Conservation (phyloP, 2,329 filamentous ascomycete species). For the Cladosporium phlei region DNA sequence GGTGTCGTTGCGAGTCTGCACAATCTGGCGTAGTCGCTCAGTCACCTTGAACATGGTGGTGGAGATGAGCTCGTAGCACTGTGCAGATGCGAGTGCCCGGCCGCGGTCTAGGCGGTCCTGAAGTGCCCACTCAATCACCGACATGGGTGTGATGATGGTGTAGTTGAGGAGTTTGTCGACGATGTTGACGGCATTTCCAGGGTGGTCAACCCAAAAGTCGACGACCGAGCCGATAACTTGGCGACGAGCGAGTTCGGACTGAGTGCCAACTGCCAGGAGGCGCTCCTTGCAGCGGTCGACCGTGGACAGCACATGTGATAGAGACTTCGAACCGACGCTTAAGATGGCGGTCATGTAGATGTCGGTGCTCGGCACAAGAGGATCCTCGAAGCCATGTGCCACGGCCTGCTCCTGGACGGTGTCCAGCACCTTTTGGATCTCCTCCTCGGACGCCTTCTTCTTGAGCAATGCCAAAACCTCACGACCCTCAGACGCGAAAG, state of each 20-base stretch:
- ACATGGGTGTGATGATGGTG: constrained; percentile 79
- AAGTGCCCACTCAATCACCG: constrained; percentile 87
- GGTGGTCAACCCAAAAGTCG: constrained; percentile 88
- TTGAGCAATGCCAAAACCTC: constrained; percentile 74
- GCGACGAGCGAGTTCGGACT: constrained; percentile 68
- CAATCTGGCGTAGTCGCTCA: constrained; percentile 75
- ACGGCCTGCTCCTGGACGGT: constrained; percentile 75
- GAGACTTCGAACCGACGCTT: constrained; percentile 88
- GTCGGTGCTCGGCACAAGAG: constrained; percentile 81
- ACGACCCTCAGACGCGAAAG: constrained; percentile 78
- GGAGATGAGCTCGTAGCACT: constrained; percentile 85
- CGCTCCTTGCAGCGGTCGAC: constrained; percentile 93
- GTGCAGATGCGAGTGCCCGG: constrained; percentile 61
- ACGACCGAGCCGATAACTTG: constrained; percentile 91
- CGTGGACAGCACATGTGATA: constrained; percentile 91
- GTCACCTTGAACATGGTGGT: constrained; percentile 89
- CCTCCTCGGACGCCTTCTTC: constrained; percentile 78
- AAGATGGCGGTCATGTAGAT: constrained; percentile 92
- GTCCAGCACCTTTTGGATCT: constrained; percentile 76
- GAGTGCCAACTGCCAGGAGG: constrained; percentile 70
- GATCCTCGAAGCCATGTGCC: constrained; percentile 63
- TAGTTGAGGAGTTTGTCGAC: constrained; percentile 97
- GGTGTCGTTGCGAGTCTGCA: constrained; percentile 56
- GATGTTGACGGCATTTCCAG: constrained; percentile 85
- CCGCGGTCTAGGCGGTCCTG: constrained; percentile 54